A percentile compares a stretch with the other conserved stretches of the same genome.
These are phyloP conservation scores for Carallia pectinifolia DNA, from an alignment of 345 rosid genomes.

Conservation along the genomic window DNA sequence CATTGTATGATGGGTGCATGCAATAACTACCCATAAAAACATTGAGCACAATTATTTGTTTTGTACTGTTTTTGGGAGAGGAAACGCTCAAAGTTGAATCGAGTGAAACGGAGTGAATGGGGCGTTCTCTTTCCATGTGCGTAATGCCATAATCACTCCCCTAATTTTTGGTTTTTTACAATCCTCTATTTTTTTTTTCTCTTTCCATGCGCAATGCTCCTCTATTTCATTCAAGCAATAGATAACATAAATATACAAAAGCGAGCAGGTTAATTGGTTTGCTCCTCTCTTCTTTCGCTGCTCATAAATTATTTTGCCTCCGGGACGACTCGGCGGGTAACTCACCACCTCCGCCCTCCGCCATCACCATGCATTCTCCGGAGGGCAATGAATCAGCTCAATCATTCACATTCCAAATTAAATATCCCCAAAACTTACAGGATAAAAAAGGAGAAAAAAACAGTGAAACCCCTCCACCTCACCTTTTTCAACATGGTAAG, in stretches of 20 bases:
- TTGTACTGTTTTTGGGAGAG: too few relatives aligned
- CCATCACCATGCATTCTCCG: slow-evolving; percentile 18
- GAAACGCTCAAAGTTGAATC: too few relatives aligned
- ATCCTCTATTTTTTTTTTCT: background rate
- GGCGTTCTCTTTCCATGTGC: too few relatives aligned
- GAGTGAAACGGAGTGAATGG: too few relatives aligned
- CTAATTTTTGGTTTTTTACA: too few relatives aligned
- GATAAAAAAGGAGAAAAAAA: too few relatives aligned
- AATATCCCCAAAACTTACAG: background rate
- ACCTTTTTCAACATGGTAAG: slow-evolving; percentile 9
- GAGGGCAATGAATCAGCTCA: background rate
- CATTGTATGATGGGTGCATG: too few relatives aligned
- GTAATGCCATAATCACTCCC: too few relatives aligned
- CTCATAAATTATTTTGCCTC: background rate
- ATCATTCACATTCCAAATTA: background rate
- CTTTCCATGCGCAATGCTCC: background rate
- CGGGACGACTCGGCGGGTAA: slow-evolving; percentile 29
- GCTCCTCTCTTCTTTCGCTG: background rate
- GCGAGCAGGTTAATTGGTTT: background rate
- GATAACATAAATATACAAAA: slow-evolving; percentile 19
- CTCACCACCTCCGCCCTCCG: slow-evolving; percentile 9
- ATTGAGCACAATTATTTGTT: too few relatives aligned
- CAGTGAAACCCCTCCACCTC: background rate
- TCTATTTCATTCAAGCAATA: slow-evolving; percentile 11
- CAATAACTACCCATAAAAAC: too few relatives aligned